Evolutionary conservation across 2,329 filamentous ascomycete genomes (phyloP), one percentile per base, ranked within the genome.

Genomic region (Fusarium humuli): DNA sequence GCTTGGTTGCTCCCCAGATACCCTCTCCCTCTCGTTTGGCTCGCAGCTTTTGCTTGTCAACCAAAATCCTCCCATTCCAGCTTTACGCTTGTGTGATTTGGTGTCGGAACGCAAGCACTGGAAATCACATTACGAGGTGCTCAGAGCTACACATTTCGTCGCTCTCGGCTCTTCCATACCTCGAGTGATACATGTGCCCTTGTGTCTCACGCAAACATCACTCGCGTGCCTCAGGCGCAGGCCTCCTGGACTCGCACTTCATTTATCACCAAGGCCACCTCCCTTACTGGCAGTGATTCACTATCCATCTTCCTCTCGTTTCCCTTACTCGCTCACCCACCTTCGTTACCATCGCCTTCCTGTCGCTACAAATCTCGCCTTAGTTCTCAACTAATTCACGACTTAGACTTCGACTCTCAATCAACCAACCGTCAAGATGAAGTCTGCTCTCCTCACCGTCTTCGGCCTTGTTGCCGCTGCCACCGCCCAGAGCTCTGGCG

Each of bases 351-450:
- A 44, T 16, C 29, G 27, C 49, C 65, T 50, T 46, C 40, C 56
- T 48, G 45, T 60, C 52, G 50, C 54, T 61, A 56, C 66, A 65
- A 60, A 54, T 32, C 18, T 37, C 20, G 18, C 44, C 25, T 22
- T 30, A 53, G 18, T 29, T 44, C 53, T 58, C 52, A 73, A 66
- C 61, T 63, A 54, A 70, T 20, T 45, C 37, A 25, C n/a, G 8
- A n/a, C 37, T 27, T 48, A 69, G 67, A 61, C 44, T 64, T 63
- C 49, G 45, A 71, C 48, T 30, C 37, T 67, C 30, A 69, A 70
- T 60, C 65, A 72, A 67, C 57, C 47, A 72, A 44, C 56, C 69
- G 57, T 76, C 81, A 86, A 82, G 71, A 88, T 87, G 86, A 88
- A 87, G 84, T 79, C 80, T 59, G 75, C 79, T 61, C 68, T 83